A percentile compares a stretch with the other conserved stretches of the same genome.
These are phyloP conservation scores for Apophysomyces trapeziformis DNA, from an alignment of 371 early-diverging fungal genomes.

Conservation along the genomic window DNA sequence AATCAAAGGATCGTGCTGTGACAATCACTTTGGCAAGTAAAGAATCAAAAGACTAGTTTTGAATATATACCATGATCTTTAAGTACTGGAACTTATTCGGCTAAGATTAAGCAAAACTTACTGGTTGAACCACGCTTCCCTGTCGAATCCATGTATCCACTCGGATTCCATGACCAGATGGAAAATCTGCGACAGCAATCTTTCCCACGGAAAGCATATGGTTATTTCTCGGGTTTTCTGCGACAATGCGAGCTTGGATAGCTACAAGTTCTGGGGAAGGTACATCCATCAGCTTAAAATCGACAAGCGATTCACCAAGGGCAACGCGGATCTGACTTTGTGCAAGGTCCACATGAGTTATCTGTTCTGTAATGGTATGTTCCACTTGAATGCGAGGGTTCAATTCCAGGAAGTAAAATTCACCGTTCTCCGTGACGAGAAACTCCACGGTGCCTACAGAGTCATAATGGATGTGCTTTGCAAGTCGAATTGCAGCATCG, in stretches of 20 bases:
- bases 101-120: constrained; percentile 15
- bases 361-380: constrained; percentile 95
- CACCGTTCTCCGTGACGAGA: constrained; percentile 59
- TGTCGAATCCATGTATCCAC: constrained; percentile 48
- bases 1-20: constrained; percentile 36
- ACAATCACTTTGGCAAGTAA: constrained; percentile 47
- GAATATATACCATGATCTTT: not conserved
- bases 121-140: constrained; percentile 38
- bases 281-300: constrained; percentile 23
- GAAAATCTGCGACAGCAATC: constrained; percentile 29
- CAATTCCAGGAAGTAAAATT: constrained; percentile 93
- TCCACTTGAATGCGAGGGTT: constrained; percentile 91
- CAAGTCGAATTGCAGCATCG: constrained; percentile 33
- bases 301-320: constrained; percentile 28
- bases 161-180: constrained; percentile 43
- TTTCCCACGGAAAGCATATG: constrained; percentile 47
- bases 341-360: constrained; percentile 84
- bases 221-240: constrained; percentile 44
- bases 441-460: constrained; percentile 84
- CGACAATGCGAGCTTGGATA: constrained; percentile 51
- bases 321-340: constrained; percentile 43
- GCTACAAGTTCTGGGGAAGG: constrained; percentile 27
- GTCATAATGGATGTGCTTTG: constrained; percentile 33
- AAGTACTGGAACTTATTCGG: not conserved
- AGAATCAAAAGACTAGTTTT: constrained; percentile 41